Evolutionary conservation across 108 stramenopile species (phyloP).

Genomic region (Skeletonema tropicum): DNA sequence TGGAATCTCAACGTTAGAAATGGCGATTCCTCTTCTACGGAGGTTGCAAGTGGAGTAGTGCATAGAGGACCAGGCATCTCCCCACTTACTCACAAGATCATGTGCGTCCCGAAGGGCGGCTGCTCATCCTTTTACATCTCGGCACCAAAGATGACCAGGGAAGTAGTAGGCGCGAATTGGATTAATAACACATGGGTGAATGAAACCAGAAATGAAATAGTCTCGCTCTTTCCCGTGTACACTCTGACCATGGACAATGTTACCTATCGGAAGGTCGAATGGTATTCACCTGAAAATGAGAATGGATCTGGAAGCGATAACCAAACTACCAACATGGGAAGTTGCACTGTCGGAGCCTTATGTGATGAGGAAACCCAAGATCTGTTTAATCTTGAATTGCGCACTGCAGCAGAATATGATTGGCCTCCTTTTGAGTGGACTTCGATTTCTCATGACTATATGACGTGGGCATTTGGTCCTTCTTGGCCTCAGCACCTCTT

Average conservation of each 20-base stretch:
- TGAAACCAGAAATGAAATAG: neutral
- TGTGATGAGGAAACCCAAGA: neutral
- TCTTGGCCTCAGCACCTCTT: neutral
- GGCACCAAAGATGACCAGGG: no score
- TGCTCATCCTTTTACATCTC: neutral
- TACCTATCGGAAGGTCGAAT: neutral
- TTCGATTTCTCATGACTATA: no score
- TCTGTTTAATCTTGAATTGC: neutral
- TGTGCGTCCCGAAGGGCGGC: neutral
- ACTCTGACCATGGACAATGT: neutral
- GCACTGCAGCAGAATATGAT: neutral
- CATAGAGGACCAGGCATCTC: neutral
- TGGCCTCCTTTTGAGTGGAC: neutral
- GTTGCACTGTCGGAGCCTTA: neutral
- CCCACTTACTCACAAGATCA: neutral
- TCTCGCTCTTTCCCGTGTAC: neutral
- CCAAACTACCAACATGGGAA: slow-evolving; percentile 3
- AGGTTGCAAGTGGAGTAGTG: neutral
- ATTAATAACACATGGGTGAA: neutral
- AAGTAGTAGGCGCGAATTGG: no score
- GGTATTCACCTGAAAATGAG: neutral
- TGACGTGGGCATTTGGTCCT: no score
- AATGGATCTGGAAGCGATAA: neutral
- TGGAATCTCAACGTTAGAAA: neutral
- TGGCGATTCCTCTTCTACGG: neutral